phyloP scores from a whole-genome alignment of 2,329 filamentous ascomycete genomes.

The Aspergillus alliaceus region DNA sequence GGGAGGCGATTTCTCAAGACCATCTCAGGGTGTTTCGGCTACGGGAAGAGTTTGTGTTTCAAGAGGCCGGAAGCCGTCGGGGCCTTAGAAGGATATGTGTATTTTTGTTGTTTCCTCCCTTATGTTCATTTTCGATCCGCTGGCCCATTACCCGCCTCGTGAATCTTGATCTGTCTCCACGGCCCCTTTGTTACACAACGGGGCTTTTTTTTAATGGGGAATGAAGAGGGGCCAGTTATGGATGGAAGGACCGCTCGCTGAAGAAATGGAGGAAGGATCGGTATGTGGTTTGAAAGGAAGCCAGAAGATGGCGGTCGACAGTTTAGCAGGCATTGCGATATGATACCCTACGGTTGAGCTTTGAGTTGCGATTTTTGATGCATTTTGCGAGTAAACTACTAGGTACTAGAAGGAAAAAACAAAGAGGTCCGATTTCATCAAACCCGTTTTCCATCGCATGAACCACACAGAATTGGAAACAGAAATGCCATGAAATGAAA shows the following conservation, averaged over 20 bases:
- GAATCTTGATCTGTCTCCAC: not conserved
- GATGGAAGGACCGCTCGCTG: conserved; percentile 1
- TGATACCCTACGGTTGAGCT: conserved; percentile 45
- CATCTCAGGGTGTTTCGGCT: conserved; percentile 21
- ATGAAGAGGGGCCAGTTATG: not conserved
- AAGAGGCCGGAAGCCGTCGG: conserved; percentile 12
- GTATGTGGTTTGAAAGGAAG: conserved; percentile 11
- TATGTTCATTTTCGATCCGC: not conserved
- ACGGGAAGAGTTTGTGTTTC: conserved; percentile 18
- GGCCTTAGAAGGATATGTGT: conserved; percentile 15
- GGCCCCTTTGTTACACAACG: not conserved
- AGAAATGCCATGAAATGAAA: not conserved
- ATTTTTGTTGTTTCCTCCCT: conserved; percentile 11
- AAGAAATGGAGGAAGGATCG: not conserved
- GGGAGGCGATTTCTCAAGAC: conserved; percentile 16
- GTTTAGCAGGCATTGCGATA: conserved; percentile 45
- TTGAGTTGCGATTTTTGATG: conserved; percentile 25
- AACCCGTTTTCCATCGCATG: too few relatives aligned
- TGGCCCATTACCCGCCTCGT: not conserved
- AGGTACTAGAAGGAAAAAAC: conserved; percentile 2
- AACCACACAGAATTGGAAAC: too few relatives aligned
- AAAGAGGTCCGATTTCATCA: not conserved
- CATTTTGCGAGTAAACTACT: conserved; percentile 18
- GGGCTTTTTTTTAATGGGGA: too few relatives aligned
- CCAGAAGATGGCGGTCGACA: conserved; percentile 36